These are phyloP conservation scores for Entonaema liquescens DNA, from an alignment of 495 filamentous ascomycete species.

Conservation along the genomic window DNA sequence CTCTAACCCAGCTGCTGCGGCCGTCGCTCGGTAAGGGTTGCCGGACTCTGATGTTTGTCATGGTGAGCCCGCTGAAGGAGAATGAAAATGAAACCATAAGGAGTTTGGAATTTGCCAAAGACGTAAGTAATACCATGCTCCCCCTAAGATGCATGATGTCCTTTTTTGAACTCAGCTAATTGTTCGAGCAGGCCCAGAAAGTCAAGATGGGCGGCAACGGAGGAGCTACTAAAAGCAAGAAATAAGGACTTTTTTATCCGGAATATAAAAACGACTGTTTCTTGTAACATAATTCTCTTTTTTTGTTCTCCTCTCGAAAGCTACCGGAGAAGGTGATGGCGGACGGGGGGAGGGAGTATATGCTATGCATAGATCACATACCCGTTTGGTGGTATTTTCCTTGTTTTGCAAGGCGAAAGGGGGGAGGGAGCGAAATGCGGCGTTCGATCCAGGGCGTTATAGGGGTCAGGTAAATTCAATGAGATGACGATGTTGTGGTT, in stretches of 20 bases:
- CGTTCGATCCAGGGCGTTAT: background rate
- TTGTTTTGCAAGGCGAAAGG: background rate
- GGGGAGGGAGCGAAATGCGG: background rate
- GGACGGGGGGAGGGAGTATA: background rate
- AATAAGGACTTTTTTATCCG: constrained; percentile 3
- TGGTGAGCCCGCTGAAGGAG: constrained; percentile 91
- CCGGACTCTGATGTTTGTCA: constrained; percentile 99
- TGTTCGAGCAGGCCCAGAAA: constrained; percentile 40
- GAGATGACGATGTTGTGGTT: background rate
- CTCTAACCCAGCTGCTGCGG: constrained; percentile 95
- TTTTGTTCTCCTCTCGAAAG: background rate
- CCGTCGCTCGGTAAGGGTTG: constrained; percentile 94
- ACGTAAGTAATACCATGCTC: constrained; percentile 61
- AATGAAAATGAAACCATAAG: constrained; percentile 94
- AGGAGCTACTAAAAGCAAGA: constrained; percentile 27
- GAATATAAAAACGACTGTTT: background rate
- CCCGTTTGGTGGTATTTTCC: background rate
- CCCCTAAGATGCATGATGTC: background rate
- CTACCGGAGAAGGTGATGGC: background rate
- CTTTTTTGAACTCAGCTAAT: constrained; percentile 29
- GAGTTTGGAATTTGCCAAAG: constrained; percentile 94
- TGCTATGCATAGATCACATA: background rate
- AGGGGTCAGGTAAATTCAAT: background rate
- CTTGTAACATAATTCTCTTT: background rate
- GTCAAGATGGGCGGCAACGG: constrained; percentile 47